phyloP scores from a whole-genome alignment of 257 asterid species.

The Solanum pimpinellifolium region DNA sequence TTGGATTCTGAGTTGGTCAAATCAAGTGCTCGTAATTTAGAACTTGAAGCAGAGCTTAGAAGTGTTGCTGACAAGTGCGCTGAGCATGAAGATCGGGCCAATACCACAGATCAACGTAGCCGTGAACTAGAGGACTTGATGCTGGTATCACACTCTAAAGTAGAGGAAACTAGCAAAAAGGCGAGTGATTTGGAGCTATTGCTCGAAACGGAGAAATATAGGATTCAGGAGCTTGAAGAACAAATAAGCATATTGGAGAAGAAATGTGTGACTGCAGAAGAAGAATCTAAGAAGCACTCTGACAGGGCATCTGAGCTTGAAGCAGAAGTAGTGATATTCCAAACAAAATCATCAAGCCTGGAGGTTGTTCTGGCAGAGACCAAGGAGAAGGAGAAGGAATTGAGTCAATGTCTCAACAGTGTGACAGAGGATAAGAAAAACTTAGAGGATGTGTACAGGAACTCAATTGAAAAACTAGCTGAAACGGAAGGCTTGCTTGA shows the following conservation, averaged over 20 bases:
- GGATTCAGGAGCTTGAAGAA: conserved; percentile 85
- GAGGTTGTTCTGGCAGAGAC: conserved; percentile 55
- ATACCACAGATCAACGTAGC: conserved; percentile 46
- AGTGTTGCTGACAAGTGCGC: conserved; percentile 28
- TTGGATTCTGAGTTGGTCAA: conserved; percentile 41
- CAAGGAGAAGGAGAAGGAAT: conserved; percentile 52
- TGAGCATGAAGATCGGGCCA: conserved; percentile 68
- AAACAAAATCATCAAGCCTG: conserved; percentile 48
- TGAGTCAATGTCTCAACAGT: conserved; percentile 25
- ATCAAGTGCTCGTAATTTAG: conserved; percentile 34
- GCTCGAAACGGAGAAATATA: conserved; percentile 62
- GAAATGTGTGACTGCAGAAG: conserved; percentile 37
- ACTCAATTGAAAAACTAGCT: conserved; percentile 46
- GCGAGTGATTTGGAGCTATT: conserved; percentile 58
- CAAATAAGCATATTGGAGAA: conserved; percentile 45
- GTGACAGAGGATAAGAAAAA: conserved; percentile 52
- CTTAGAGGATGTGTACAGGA: conserved; percentile 37
- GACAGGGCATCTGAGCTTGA: conserved; percentile 55
- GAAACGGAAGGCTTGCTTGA: conserved; percentile 54
- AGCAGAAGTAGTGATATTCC: conserved; percentile 48
- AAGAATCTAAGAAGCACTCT: conserved; percentile 29
- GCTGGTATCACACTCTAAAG: conserved; percentile 59
- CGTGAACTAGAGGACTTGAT: conserved; percentile 67
- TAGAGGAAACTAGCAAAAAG: conserved; percentile 42
- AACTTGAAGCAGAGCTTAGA: conserved; percentile 65